A percentile compares a stretch with the other conserved stretches of the same genome.
Conservation (phyloP, 805 yeast genomes). For the Candida manassasensis region DNA sequence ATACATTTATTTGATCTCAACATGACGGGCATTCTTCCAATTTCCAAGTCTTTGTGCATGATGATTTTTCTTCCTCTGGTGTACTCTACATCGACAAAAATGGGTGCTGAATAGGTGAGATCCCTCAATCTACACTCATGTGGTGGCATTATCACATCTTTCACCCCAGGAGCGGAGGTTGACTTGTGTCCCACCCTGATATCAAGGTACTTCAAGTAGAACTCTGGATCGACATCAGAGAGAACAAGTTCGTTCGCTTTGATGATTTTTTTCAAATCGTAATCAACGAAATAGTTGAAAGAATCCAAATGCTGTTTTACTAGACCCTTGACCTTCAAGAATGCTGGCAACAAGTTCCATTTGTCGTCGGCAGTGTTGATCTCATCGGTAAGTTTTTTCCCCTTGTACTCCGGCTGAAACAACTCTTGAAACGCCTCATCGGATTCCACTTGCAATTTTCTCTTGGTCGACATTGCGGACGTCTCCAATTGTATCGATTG, state of each 20-base stretch:
- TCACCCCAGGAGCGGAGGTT: conserved; percentile 43
- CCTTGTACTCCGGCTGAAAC: conserved; percentile 76
- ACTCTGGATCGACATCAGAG: conserved; percentile 96
- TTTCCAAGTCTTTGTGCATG: conserved; percentile 83
- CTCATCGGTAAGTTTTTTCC: conserved; percentile 81
- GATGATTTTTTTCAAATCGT: conserved; percentile 87
- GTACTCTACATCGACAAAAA: conserved; percentile 94
- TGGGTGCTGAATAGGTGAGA: conserved; percentile 91
- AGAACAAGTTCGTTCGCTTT: conserved; percentile 84
- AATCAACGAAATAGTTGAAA: conserved; percentile 94
- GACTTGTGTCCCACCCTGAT: conserved; percentile 84
- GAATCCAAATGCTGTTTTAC: conserved; percentile 98
- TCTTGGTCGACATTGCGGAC: not conserved
- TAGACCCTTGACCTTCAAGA: conserved; percentile 88
- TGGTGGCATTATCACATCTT: conserved; percentile 72
- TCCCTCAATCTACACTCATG: conserved; percentile 95
- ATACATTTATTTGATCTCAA: conserved; percentile 89
- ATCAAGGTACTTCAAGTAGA: conserved; percentile 87
- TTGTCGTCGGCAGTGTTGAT: conserved; percentile 91
- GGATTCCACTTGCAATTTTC: conserved; percentile 13
- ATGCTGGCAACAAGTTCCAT: conserved; percentile 96
- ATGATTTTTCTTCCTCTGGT: conserved; percentile 92
- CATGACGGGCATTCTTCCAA: conserved; percentile 99
- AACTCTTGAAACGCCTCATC: conserved; percentile 73
- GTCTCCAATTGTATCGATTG: not conserved